Percentiles rank a stretch among this genome's conserved stretches.
Evolutionary conservation across 1,284 basidiomycete genomes (phyloP).

Genomic region (Sanghuangporus baumii): DNA sequence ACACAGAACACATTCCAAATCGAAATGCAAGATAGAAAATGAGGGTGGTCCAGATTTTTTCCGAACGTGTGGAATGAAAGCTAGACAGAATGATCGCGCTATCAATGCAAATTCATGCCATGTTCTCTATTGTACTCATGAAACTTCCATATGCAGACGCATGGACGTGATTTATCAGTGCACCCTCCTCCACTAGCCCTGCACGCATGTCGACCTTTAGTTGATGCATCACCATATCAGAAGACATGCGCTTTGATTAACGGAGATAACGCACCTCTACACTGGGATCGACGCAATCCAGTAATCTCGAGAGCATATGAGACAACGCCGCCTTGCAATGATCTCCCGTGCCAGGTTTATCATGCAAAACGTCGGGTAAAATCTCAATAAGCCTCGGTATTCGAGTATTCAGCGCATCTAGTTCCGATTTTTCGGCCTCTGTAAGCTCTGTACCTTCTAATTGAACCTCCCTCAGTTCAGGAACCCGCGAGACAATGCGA

Average conservation of each 20-base stretch:
- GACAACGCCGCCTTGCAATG: conserved; percentile 53
- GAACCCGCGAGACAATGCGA: conserved; percentile 22
- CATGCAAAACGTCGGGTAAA: conserved; percentile 63
- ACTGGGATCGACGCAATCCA: conserved; percentile 45
- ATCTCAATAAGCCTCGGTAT: conserved; percentile 66
- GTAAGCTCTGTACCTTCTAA: conserved; percentile 39
- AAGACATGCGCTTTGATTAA: neutral
- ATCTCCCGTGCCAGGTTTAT: conserved; percentile 53
- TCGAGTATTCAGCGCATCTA: conserved; percentile 53
- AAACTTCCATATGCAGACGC: conserved; percentile 29
- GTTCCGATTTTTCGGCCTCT: conserved; percentile 42
- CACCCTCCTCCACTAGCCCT: conserved; percentile 40
- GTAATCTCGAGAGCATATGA: conserved; percentile 65
- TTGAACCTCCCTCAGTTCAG: conserved; percentile 46
- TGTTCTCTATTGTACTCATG: conserved; percentile 16
- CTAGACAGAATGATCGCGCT: neutral
- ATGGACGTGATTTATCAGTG: conserved; percentile 48
- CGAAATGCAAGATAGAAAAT: neutral
- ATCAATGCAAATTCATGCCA: conserved; percentile 5
- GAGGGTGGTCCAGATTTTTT: neutral
- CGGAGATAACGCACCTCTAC: conserved; percentile 10
- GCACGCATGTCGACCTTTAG: conserved; percentile 36
- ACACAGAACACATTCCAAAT: neutral
- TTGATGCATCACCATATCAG: conserved; percentile 24
- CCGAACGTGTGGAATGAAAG: neutral